Evolutionary conservation across 2,329 filamentous ascomycete genomes (phyloP), one percentile per base, ranked within the genome.

Genomic region (Fusarium metavorans): DNA sequence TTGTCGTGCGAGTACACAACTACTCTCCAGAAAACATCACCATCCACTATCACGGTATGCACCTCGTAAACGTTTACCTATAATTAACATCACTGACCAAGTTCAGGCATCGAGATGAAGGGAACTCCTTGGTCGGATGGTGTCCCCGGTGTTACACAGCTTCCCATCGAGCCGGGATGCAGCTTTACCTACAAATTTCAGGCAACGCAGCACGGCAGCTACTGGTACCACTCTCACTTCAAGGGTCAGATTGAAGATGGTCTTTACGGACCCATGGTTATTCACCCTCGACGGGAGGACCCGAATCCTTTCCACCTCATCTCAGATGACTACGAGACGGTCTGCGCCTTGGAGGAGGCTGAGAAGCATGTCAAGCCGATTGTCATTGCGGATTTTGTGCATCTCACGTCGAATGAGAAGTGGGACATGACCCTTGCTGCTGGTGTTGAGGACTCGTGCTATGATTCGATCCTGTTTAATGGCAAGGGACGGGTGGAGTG

Each of bases 191-290:
- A 92, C 76, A 82, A 82, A 35, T 92, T 88, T 83, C 85, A 82
- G n/a, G 89, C 90, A 0, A 84, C 83, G 0, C 86, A 90, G 64
- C 87, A 89, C 73, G 91, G 91, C 4, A 87, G 86, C 48, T 90
- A 89, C 80, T 91, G 88, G 84, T 92, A 92, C 73, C 90, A 92
- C 80, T 86, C 88, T 0, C 90, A 92, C 75, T 84, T 84, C 27
- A 81, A 83, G 2, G 85, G 85, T 2, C 89, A 91, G 70, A 84
- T 92, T 16, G 87, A 90, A 67, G 90, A 92, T 73, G 91, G 91
- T 0, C 81, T 91, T 13, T 89, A 87, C 60, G 91, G 90, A 0
- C 81, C 89, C 4, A 87, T 92, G 1, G 77, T 88, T 11, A 88
- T 92, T 20, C 83, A 84, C 45, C 83, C 86, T 54, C 70, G 79